Base-by-base conservation (phyloP, 305 asterid species). In the Solanum hybrid region DNA sequence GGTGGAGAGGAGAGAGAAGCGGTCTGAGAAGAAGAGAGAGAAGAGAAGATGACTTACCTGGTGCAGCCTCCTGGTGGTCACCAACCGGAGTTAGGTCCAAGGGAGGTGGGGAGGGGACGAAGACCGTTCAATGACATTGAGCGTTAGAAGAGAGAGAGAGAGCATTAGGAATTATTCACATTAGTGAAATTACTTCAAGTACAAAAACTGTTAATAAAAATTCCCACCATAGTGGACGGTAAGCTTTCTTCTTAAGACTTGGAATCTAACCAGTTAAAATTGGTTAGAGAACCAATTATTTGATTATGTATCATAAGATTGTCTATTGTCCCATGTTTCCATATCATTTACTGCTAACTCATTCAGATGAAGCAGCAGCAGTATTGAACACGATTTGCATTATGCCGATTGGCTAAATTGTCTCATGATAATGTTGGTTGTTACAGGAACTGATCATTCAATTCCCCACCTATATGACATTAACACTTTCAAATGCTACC, bases 371-470 rank as follows among this genome's bases (percentile, higher is more conserved):
- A 83, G 87, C 40, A 57, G 75, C 46, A 85, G 76, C 8, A 85
- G 22, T 85, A 18, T 9, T 84, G 40, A 84, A 57, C 73, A 20
- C 6, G 75, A 29, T 29, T 31, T 31, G 74, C 88, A 84, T 35
- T 69, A 57, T 85, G 22, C 76, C 1, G 28, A 85, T 85, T 61
- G 42, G 76, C 76, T 84, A 51, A 57, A 31, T 7, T 85, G 28
- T 85, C 87, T 57, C 75, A 57, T 39, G 71, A 20, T 57, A 31
- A 51, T 85, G 88, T 20, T 85, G n/a, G 83, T 34, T 77, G 67
- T 89, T 90, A 78, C 97, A 96, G 99, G 98, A 90, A 96, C 98
- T 78, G 99, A 96, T 93, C 99, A 95, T 94, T 93, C 94, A 29
- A 92, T 96, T 87, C 94, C 94, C 74, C 99, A 96, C 91, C 93